Conservation (phyloP, 2,329 filamentous ascomycete genomes). For the Ophiocordyceps camponoti-rufipedis region DNA sequence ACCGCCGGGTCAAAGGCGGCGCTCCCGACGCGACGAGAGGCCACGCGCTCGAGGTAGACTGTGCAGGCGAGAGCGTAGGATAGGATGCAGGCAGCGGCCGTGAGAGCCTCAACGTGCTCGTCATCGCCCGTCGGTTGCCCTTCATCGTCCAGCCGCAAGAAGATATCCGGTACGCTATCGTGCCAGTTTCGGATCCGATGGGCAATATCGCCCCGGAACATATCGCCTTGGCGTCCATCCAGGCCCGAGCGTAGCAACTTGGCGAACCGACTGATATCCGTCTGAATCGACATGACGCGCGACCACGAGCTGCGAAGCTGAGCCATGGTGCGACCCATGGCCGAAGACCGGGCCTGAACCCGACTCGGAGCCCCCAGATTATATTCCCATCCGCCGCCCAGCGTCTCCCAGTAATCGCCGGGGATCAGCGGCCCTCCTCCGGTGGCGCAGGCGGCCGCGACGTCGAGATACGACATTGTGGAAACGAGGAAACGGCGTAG, state of each 20-base stretch:
- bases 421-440: slow-evolving; percentile 17
- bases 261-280: slow-evolving; percentile 4
- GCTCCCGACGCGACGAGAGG: slow-evolving; percentile 1
- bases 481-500: slow-evolving; percentile 16
- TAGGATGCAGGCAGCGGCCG: slow-evolving; percentile 3
- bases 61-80: slow-evolving; percentile 3
- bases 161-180: slow-evolving; percentile 3
- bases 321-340: slow-evolving; percentile 2
- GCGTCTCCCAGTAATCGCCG: slow-evolving; percentile 18
- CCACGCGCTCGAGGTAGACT: slow-evolving; percentile 4
- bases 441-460: slow-evolving; percentile 18
- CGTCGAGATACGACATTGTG: slow-evolving; percentile 18
- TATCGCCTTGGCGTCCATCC: slow-evolving; percentile 1
- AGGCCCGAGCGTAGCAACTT: slow-evolving; percentile 1
- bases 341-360: not conserved
- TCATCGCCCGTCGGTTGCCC: not conserved
- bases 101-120: slow-evolving; percentile 2
- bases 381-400: slow-evolving; percentile 18
- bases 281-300: slow-evolving; percentile 5
- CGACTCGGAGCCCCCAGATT: slow-evolving; percentile 7
- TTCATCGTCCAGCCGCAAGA: not conserved
- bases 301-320: slow-evolving; percentile 6
- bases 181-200: slow-evolving; percentile 5
- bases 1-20: slow-evolving; percentile 1
- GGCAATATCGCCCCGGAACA: slow-evolving; percentile 2